Evolutionary conservation across 768 basidiomycete genomes (phyloP), one percentile per base, ranked within the genome.

Genomic region (Boletus rufocinnamomeus): DNA sequence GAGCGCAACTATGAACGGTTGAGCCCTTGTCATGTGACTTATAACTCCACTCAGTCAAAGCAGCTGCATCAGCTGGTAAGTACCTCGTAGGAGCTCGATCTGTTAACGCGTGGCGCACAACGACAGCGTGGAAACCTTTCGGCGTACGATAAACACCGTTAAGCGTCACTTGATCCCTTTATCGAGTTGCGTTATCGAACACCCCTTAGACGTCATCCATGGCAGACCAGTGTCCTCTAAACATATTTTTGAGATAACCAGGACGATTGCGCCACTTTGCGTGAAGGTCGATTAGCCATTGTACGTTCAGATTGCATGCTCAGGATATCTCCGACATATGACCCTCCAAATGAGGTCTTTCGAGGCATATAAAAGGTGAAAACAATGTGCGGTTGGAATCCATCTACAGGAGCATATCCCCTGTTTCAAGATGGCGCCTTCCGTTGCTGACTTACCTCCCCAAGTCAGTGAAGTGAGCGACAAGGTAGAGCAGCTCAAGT

Each of bases 401-500:
- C 27, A 25, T 17, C 23, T 23, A 37, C 23, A 37, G 21, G 16
- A 27, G 19, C 35, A 37, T 27, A 19, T 17, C 17, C 14, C 8
- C 16, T 25, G 35, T 6, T 41, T 41, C 45, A 38, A 40, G 14
- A 64, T 64, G 63, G 54, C 63, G 3, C 63, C 63, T 43, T 64
- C 63, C 6, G 49, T 64, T 28, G n/a, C 58, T 37, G 58, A 64
- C 4, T 6, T 51, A 13, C 14, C 38, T 38, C 35, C 58, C 19
- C 54, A 56, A 25, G 48, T 54, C 27, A 14, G n/a, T 19, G 32
- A 56, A n/a, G 40, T 38, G 23, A 54, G 13, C n/a, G 46, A 59
- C 19, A 45, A 54, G 7, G 30, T 64, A 0, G 57, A 37, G 10
- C 43, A 63, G 16, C 56, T 53, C 41, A 63, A 63, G 46, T 32